These are phyloP conservation scores for Leucaena leucocephala DNA, from an alignment of 306 rosid species.

Conservation along the genomic window DNA sequence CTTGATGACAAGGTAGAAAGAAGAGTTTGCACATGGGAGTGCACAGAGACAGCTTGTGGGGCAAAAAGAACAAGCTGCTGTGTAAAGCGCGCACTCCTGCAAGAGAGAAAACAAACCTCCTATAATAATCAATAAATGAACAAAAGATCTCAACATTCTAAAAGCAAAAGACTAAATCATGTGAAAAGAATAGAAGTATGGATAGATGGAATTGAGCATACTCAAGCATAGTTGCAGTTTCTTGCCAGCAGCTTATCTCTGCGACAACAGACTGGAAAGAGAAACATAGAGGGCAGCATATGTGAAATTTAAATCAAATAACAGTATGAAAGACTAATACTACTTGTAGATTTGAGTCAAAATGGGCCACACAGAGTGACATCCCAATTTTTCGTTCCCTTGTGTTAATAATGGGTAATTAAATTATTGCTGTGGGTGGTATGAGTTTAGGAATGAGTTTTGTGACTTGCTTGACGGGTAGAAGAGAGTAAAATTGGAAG, in stretches of 20 bases:
- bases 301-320: not conserved
- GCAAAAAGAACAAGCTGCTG: conserved; percentile 99
- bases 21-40: conserved; percentile 60
- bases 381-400: not conserved
- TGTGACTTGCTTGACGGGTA: not conserved
- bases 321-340: not conserved
- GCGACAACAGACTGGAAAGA: conserved; percentile 81
- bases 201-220: conserved; percentile 46
- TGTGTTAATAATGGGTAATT: not conserved
- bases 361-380: not conserved
- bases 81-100: conserved; percentile 94
- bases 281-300: conserved; percentile 27
- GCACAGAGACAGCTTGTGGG: conserved; percentile 97
- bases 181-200: not conserved
- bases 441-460: not conserved
- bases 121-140: conserved; percentile 22
- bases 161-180: conserved; percentile 14
- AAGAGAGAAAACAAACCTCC: conserved; percentile 22
- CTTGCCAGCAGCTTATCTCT: conserved; percentile 92
- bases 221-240: conserved; percentile 95
- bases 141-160: not conserved
- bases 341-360: not conserved
- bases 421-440: not conserved
- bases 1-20: conserved; percentile 53
- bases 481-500: not conserved